Evolutionary conservation across 768 basidiomycete genomes (phyloP), one percentile per base, ranked within the genome.

Genomic region (Boletellus emodensis): DNA sequence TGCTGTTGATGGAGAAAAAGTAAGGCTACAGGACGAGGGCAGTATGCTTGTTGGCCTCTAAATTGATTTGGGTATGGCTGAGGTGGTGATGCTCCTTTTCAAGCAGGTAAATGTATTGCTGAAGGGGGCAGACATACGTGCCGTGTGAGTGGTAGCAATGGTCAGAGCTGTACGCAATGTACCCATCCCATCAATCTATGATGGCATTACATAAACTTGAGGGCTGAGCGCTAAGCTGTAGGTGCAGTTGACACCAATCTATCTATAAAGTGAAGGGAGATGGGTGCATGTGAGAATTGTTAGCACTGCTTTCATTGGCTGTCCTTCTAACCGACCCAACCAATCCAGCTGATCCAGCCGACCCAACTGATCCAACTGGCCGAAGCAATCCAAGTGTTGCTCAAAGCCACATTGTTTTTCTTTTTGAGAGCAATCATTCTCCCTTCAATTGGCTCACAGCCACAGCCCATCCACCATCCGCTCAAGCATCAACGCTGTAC

Each of bases 171-270:
- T 12, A 92, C 84, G 86, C 81, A 39, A 94, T 90, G 64, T 94
- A 94, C 44, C 91, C 85, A 53, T 91, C 88, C 85, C 87, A 89
- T 90, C 91, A 94, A 44, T 94, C 91, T 0, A 90, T 75, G 22
- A 93, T 86, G 3, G 90, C 88, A 58, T 94, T 94, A 71, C n/a
- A n/a, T n/a, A n/a, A 94, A 94, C 67, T 91, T 90, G 61, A 94
- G 78, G 8, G 90, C 87, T 30, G 87, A 88, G 60, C 87, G n/a
- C n/a, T n/a, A n/a, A n/a, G n/a, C n/a, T 90, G 26, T 1, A n/a
- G 10, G 13, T 24, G 14, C 11, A 14, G 13, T 30, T 17, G 36
- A 36, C 6, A 42, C 54, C 41, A 39, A 24, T 26, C 18, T n/a
- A n/a, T n/a, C n/a, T n/a, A n/a, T n/a, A n/a, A n/a, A n/a, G n/a